phyloP scores from a whole-genome alignment of 306 rosid genomes.

The Glycyrrhiza uralensis region DNA sequence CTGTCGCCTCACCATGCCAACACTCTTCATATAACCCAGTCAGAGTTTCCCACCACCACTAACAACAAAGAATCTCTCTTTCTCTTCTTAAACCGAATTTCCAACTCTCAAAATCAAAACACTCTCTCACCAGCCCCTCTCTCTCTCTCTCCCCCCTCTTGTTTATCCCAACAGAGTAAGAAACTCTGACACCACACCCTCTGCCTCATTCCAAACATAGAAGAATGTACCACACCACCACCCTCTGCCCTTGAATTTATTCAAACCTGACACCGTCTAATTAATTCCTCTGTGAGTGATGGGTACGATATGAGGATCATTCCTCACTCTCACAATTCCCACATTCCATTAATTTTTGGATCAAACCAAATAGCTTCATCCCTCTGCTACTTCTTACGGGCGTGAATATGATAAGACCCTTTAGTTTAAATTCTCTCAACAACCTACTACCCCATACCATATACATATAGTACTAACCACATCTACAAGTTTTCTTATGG shows the following conservation, averaged over 20 bases:
- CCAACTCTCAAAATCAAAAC: conserved; percentile 33
- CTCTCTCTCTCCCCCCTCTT: neutral
- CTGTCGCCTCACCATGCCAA: conserved; percentile 22
- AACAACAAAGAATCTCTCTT: conserved; percentile 29
- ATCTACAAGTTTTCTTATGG: neutral
- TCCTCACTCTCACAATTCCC: conserved; percentile 38
- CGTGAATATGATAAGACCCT: neutral
- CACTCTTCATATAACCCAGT: conserved; percentile 55
- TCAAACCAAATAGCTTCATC: conserved; percentile 5
- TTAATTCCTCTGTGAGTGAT: conserved; percentile 18
- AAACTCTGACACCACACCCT: conserved; percentile 1
- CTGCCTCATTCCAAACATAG: conserved; percentile 19
- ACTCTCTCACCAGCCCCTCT: neutral
- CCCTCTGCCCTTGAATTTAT: conserved; percentile 6
- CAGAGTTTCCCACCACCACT: conserved; percentile 32
- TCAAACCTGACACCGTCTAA: conserved; percentile 16
- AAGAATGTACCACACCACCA: neutral
- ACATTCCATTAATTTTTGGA: conserved; percentile 41
- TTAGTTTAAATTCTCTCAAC: neutral
- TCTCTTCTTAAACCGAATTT: conserved; percentile 3
- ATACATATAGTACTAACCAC: neutral
- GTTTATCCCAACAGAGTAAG: neutral
- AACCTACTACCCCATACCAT: too few species aligned
- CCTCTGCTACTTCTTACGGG: neutral
- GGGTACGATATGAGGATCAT: conserved; percentile 32